Percentiles rank a stretch among this genome's conserved stretches.
phyloP scores from a whole-genome alignment of 441 rosid species.

The Melastoma candidum region DNA sequence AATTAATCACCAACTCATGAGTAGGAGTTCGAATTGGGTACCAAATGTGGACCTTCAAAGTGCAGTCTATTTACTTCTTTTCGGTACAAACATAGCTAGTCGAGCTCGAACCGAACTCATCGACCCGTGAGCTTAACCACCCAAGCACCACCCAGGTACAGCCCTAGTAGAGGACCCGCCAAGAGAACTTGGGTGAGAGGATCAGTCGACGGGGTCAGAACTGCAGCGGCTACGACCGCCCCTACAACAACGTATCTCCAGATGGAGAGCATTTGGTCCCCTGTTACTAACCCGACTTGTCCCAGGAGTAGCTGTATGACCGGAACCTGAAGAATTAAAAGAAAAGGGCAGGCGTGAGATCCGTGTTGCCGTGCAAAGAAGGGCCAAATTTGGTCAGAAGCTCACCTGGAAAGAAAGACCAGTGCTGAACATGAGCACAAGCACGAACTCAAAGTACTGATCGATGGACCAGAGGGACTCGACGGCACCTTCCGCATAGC shows the following conservation, averaged over 20 bases:
- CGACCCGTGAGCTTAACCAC: conserved; percentile 75
- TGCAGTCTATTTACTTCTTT: too few relatives aligned
- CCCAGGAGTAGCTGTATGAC: conserved; percentile 89
- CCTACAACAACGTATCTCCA: conserved; percentile 98
- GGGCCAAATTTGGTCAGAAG: background rate
- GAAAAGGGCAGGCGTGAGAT: background rate
- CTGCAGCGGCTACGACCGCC: conserved; percentile 84
- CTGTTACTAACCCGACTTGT: conserved; percentile 76
- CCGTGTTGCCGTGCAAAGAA: background rate
- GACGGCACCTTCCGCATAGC: conserved; percentile 86
- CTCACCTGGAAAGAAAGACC: conserved; percentile 94
- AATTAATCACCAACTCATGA: too few relatives aligned
- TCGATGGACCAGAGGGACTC: conserved; percentile 97
- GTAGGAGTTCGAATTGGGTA: too few relatives aligned
- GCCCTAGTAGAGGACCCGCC: conserved; percentile 82
- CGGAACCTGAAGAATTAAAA: conserved; percentile 56
- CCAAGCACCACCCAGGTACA: conserved; percentile 92
- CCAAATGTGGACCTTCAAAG: too few relatives aligned
- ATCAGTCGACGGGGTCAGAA: conserved; percentile 91
- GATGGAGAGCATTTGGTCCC: conserved; percentile 90
- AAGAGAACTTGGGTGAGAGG: conserved; percentile 93
- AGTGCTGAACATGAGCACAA: conserved; percentile 97
- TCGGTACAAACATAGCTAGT: too few relatives aligned
- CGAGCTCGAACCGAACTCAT: conserved; percentile 18
- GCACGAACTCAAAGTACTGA: conserved; percentile 94